A percentile compares a stretch with the other conserved stretches of the same genome.
phyloP scores from a whole-genome alignment of 257 asterid species.

The Knoxia roxburghii region DNA sequence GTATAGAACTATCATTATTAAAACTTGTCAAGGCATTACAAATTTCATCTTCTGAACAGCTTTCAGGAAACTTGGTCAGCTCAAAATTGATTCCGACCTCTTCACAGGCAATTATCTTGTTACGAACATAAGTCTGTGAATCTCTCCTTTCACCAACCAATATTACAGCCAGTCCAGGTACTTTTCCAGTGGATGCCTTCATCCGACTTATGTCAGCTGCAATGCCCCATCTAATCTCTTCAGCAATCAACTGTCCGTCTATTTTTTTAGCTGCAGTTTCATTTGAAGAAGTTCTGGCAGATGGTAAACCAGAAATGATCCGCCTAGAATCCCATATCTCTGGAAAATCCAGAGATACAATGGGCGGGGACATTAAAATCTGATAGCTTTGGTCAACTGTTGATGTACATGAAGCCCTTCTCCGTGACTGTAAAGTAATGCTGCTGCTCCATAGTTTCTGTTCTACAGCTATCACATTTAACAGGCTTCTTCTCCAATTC shows the following conservation, averaged over 20 bases:
- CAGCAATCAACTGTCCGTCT: constrained; percentile 64
- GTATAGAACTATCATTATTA: constrained; percentile 63
- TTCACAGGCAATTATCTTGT: constrained; percentile 63
- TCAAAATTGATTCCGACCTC: constrained; percentile 71
- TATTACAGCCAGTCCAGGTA: constrained; percentile 81
- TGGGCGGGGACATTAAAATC: constrained; percentile 51
- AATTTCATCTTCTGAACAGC: constrained; percentile 56
- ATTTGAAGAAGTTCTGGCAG: constrained; percentile 23
- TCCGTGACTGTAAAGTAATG: neutral
- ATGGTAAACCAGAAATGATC: constrained; percentile 17
- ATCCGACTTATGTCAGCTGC: constrained; percentile 59
- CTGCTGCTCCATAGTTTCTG: neutral
- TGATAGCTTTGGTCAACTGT: constrained; percentile 11
- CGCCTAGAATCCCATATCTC: constrained; percentile 48
- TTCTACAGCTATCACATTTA: neutral
- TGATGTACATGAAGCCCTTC: constrained; percentile 31
- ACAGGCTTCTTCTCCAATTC: constrained; percentile 7
- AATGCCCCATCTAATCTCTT: constrained; percentile 57
- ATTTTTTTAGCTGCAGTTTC: constrained; percentile 40
- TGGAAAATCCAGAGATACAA: constrained; percentile 52
- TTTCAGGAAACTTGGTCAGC: constrained; percentile 53
- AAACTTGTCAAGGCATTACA: constrained; percentile 46
- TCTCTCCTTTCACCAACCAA: constrained; percentile 80
- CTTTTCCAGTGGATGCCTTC: constrained; percentile 53
- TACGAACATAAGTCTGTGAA: constrained; percentile 68